Evolutionary conservation across 1,139 yeast genomes (phyloP).

Genomic region (Yamadazyma membranifaciens): DNA sequence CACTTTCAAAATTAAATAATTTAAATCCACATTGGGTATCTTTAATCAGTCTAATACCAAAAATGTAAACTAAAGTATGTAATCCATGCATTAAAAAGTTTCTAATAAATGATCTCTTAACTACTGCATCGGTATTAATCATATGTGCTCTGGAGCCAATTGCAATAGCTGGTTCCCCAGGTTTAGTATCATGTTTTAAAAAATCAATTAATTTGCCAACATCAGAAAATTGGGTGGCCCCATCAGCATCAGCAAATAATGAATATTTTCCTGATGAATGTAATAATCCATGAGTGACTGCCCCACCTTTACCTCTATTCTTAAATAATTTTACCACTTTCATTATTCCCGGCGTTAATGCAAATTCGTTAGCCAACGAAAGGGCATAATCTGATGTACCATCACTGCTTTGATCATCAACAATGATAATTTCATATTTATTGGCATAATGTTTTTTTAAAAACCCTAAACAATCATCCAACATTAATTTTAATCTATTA

Average conservation of each 20-base stretch:
- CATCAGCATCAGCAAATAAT: conserved; percentile 96
- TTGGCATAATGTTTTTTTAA: conserved; percentile 35
- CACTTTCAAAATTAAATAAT: conserved; percentile 73
- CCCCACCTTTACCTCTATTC: conserved; percentile 97
- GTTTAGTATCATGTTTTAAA: conserved; percentile 21
- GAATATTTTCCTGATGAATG: conserved; percentile 70
- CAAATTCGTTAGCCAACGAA: conserved; percentile 52
- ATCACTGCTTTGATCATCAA: conserved; percentile 91
- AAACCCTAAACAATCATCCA: conserved; percentile 69
- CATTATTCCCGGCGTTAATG: conserved; percentile 57
- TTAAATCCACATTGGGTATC: conserved; percentile 99
- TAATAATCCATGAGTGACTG: conserved; percentile 90
- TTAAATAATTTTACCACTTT: conserved; percentile 65
- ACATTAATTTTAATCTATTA: conserved; percentile 66
- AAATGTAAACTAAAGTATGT: conserved; percentile 79
- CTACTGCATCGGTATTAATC: conserved; percentile 96
- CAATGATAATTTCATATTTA: conserved; percentile 74
- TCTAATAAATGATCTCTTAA: conserved; percentile 81
- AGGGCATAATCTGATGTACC: conserved; percentile 75
- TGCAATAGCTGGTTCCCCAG: conserved; percentile 44
- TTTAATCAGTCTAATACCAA: conserved; percentile 82
- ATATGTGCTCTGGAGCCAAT: conserved; percentile 96
- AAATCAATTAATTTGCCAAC: conserved; percentile 50
- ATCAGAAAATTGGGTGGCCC: conserved; percentile 85
- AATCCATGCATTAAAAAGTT: conserved; percentile 92